A percentile compares a stretch with the other conserved stretches of the same genome.
Conservation (phyloP, 2,329 filamentous ascomycete genomes). For the Xylariaceae sp. region DNA sequence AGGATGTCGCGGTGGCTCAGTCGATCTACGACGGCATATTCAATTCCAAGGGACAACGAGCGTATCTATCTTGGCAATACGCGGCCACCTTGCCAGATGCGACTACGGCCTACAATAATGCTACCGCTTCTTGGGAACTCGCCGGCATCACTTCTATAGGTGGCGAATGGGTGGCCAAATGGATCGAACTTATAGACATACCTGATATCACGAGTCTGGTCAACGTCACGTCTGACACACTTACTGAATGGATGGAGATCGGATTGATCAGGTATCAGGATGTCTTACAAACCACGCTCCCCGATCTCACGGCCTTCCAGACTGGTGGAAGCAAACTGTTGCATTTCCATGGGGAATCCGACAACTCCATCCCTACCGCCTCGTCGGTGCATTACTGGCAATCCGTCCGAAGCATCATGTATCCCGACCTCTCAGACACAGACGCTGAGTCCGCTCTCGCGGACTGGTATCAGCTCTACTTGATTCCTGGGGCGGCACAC, state of each 20-base stretch:
- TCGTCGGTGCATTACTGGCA: constrained; percentile 54
- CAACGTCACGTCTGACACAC: constrained; percentile 52
- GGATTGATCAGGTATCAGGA: constrained; percentile 47
- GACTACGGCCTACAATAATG: constrained; percentile 30
- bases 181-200: constrained; percentile 36
- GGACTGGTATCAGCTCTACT: constrained; percentile 53
- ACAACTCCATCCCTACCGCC: constrained; percentile 48
- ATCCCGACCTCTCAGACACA: constrained; percentile 36
- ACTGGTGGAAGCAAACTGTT: constrained; percentile 51
- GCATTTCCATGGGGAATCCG: constrained; percentile 56
- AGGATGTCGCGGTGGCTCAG: constrained; percentile 33
- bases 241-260: constrained; percentile 50
- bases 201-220: constrained; percentile 41
- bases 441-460: constrained; percentile 39
- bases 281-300: constrained; percentile 47
- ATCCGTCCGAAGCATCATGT: constrained; percentile 49
- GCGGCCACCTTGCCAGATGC: constrained; percentile 32
- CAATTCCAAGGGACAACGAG: constrained; percentile 32
- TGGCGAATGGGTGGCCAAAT: constrained; percentile 38
- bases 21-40: constrained; percentile 33
- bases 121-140: constrained; percentile 31
- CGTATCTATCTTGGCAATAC: constrained; percentile 35
- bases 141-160: constrained; percentile 31
- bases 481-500: constrained; percentile 51
- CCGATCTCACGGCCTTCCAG: constrained; percentile 49